phyloP scores from a whole-genome alignment of 352 stramenopile species.

The Phytophthora agathidicida region DNA sequence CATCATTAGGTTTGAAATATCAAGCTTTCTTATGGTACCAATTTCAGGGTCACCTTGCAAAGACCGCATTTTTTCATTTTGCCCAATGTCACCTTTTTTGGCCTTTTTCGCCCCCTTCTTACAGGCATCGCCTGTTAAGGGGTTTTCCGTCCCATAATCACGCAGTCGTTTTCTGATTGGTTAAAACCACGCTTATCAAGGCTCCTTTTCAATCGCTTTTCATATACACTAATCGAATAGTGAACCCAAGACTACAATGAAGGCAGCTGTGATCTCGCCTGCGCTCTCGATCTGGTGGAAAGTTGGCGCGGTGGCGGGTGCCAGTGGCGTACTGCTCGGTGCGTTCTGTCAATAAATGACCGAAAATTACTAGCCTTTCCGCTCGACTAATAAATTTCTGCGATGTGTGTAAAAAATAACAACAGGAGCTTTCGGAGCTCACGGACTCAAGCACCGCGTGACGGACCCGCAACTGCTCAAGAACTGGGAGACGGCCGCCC shows the following conservation, averaged over 20 bases:
- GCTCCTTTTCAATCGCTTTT: not conserved
- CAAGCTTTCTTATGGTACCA: too few species aligned
- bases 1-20: too few species aligned
- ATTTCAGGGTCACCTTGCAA: too few species aligned
- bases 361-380: too few species aligned
- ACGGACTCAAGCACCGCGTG: conserved; percentile 67
- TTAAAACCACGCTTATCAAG: conserved; percentile 14
- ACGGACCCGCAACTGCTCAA: conserved; percentile 84
- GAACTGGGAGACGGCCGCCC: conserved; percentile 82
- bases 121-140: too few species aligned
- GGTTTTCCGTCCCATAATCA: conserved; percentile 23
- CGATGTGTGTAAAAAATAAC: conserved; percentile 6
- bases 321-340: conserved; percentile 67
- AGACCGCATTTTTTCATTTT: too few species aligned
- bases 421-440: conserved; percentile 79
- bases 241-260: conserved; percentile 36
- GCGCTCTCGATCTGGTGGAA: conserved; percentile 82
- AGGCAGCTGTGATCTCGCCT: conserved; percentile 64
- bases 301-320: conserved; percentile 70
- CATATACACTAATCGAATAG: conserved; percentile 16
- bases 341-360: conserved; percentile 10
- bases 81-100: too few species aligned
- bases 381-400: too few species aligned
- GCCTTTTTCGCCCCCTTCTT: too few species aligned
- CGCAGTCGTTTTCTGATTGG: conserved; percentile 15